phyloP scores from a whole-genome alignment of 805 yeast species.

The Saturnispora sekii region DNA sequence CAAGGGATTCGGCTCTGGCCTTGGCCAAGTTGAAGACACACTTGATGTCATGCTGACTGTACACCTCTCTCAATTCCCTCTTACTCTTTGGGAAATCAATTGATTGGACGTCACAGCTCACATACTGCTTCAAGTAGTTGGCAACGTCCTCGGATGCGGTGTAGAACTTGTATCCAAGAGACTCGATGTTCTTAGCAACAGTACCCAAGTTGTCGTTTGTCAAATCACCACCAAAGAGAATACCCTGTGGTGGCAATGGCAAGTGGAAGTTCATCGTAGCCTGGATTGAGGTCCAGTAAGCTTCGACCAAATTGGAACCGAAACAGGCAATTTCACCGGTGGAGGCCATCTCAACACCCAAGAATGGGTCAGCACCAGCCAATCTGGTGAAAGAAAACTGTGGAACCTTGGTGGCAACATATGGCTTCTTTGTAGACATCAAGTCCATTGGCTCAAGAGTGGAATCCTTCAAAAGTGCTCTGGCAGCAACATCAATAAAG shows the following conservation, averaged over 20 bases:
- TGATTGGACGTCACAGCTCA: slow-evolving; percentile 42
- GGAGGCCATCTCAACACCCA: slow-evolving; percentile 98
- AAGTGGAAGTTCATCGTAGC: slow-evolving; percentile 94
- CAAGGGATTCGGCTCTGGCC: slow-evolving; percentile 74
- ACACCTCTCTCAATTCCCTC: slow-evolving; percentile 86
- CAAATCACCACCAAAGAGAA: slow-evolving; percentile 91
- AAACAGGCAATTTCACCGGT: slow-evolving; percentile 99
- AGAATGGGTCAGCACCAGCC: slow-evolving; percentile 98
- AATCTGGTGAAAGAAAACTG: slow-evolving; percentile 97
- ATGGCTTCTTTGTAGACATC: slow-evolving; percentile 64
- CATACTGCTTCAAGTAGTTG: slow-evolving; percentile 48
- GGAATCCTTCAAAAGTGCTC: slow-evolving; percentile 66
- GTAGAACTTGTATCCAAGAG: slow-evolving; percentile 74
- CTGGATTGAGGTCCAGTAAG: slow-evolving; percentile 97
- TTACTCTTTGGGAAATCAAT: slow-evolving; percentile 90
- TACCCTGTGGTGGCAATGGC: slow-evolving; percentile 83
- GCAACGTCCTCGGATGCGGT: slow-evolving; percentile 68
- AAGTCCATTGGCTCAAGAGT: slow-evolving; percentile 75
- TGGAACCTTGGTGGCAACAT: slow-evolving; percentile 96
- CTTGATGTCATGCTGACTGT: slow-evolving; percentile 74
- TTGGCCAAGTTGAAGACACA: slow-evolving; percentile 89
- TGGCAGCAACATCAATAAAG: slow-evolving; percentile 90
- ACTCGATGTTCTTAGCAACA: slow-evolving; percentile 60
- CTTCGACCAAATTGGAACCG: slow-evolving; percentile 76
- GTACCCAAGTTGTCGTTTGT: slow-evolving; percentile 57